These are phyloP conservation scores for Gossypium mustelinum DNA, from an alignment of 345 rosid genomes.

Conservation along the genomic window DNA sequence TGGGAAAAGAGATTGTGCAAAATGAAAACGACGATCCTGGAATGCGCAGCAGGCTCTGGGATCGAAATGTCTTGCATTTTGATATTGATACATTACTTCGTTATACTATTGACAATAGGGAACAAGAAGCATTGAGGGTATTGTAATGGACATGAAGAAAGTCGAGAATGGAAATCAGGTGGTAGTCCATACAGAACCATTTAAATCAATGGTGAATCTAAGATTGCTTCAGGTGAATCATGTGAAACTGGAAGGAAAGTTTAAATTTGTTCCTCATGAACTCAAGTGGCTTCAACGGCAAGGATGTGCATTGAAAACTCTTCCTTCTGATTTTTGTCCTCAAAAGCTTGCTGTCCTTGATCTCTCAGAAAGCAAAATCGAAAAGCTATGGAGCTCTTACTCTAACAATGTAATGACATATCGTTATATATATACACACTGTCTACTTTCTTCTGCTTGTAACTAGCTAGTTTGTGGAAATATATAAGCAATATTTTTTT, in stretches of 20 bases:
- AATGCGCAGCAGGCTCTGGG: conserved; percentile 63
- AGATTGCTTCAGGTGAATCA: conserved; percentile 64
- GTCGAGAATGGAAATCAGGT: conserved; percentile 17
- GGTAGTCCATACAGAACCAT: conserved; percentile 32
- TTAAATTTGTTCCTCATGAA: conserved; percentile 41
- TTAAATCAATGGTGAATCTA: conserved; percentile 44
- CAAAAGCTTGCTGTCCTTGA: conserved; percentile 57
- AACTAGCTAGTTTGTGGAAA: not conserved
- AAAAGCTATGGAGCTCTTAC: conserved; percentile 26
- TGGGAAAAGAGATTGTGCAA: conserved; percentile 61
- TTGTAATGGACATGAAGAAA: conserved; percentile 24
- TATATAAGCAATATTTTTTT: not conserved
- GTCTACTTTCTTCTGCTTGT: not conserved
- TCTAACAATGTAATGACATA: conserved; percentile 25
- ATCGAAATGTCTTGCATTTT: conserved; percentile 5
- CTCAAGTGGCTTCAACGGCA: conserved; percentile 73
- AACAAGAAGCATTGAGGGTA: conserved; percentile 32
- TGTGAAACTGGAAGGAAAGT: conserved; percentile 46
- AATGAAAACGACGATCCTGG: conserved; percentile 29
- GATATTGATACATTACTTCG: not conserved
- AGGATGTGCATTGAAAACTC: conserved; percentile 42
- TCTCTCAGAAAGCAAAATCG: conserved; percentile 57
- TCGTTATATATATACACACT: too few relatives aligned
- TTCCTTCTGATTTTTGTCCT: conserved; percentile 40
- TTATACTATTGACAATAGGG: conserved; percentile 27